phyloP scores from a whole-genome alignment of 1,139 yeast species.

The Arxiozyma heterogenica region DNA sequence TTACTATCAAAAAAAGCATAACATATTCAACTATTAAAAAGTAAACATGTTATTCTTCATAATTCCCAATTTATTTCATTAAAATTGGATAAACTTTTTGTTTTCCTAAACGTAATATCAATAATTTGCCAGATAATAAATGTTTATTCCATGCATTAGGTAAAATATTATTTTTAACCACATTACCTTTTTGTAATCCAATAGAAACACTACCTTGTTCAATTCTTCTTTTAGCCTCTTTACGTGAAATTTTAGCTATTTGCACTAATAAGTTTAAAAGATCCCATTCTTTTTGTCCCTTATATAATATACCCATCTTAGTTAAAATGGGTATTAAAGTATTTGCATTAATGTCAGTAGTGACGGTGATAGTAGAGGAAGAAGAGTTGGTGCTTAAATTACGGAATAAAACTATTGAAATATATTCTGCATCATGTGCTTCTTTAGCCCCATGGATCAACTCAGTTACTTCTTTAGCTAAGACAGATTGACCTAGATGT shows the following conservation, averaged over 20 bases:
- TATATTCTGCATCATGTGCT: constrained; percentile 55
- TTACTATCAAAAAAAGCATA: neutral
- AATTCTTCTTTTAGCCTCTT: constrained; percentile 56
- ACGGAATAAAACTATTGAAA: constrained; percentile 61
- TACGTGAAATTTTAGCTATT: constrained; percentile 37
- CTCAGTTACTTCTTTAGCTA: constrained; percentile 82
- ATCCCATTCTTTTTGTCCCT: constrained; percentile 13
- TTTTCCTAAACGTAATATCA: constrained; percentile 71
- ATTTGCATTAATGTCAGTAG: constrained; percentile 44
- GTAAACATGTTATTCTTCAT: neutral
- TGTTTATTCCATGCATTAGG: constrained; percentile 41
- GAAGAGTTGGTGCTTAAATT: constrained; percentile 18
- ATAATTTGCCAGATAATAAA: constrained; percentile 31
- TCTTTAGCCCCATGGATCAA: constrained; percentile 72
- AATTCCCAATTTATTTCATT: constrained; percentile 31
- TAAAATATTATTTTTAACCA: constrained; percentile 36
- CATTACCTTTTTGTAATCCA: constrained; percentile 55
- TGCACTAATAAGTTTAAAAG: constrained; percentile 23
- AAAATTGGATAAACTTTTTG: constrained; percentile 31
- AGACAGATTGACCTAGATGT: constrained; percentile 62
- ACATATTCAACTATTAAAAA: neutral
- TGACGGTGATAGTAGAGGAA: constrained; percentile 36
- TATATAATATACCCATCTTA: constrained; percentile 47
- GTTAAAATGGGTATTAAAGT: constrained; percentile 51
- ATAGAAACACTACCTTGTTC: constrained; percentile 64